Percentiles rank a stretch among this genome's conserved stretches.
Conservation (phyloP, 2,329 filamentous ascomycete genomes). For the Alternaria infectoria region DNA sequence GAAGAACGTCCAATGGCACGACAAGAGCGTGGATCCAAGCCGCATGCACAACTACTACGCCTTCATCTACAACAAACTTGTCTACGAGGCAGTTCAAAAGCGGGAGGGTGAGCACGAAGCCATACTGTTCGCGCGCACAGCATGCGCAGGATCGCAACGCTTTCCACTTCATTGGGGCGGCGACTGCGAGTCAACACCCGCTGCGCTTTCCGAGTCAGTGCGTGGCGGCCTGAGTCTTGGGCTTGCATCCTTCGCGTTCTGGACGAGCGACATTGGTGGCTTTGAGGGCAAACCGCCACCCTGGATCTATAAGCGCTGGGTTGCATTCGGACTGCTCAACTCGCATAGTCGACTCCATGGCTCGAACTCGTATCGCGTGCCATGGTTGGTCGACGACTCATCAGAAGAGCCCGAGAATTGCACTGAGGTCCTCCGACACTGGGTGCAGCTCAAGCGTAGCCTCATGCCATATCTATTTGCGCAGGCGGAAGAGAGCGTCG, state of each 20-base stretch:
- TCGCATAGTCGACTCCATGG: slow-evolving; percentile 75
- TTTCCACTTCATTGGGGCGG: slow-evolving; percentile 73
- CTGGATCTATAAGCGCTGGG: slow-evolving; percentile 79
- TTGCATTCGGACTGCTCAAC: slow-evolving; percentile 75
- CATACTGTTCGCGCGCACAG: slow-evolving; percentile 71
- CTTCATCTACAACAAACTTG: slow-evolving; percentile 73
- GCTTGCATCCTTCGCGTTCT: slow-evolving; percentile 70
- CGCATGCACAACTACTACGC: slow-evolving; percentile 81
- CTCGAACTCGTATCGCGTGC: slow-evolving; percentile 73
- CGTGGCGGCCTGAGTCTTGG: slow-evolving; percentile 70
- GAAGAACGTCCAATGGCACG: slow-evolving; percentile 69
- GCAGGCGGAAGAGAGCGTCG: slow-evolving; percentile 58
- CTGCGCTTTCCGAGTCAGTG: slow-evolving; percentile 74
- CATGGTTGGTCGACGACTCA: slow-evolving; percentile 73
- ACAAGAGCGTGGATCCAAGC: slow-evolving; percentile 63
- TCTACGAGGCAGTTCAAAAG: slow-evolving; percentile 69
- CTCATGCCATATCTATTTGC: slow-evolving; percentile 66
- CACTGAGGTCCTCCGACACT: slow-evolving; percentile 62
- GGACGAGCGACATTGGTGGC: slow-evolving; percentile 74
- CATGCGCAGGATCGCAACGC: slow-evolving; percentile 71
- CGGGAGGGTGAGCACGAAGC: slow-evolving; percentile 59
- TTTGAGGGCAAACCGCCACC: slow-evolving; percentile 72
- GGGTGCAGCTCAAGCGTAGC: slow-evolving; percentile 60
- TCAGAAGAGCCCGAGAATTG: slow-evolving; percentile 56
- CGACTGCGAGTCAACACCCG: slow-evolving; percentile 75